phyloP scores from a whole-genome alignment of 306 rosid species.

The Trifolium repens region DNA sequence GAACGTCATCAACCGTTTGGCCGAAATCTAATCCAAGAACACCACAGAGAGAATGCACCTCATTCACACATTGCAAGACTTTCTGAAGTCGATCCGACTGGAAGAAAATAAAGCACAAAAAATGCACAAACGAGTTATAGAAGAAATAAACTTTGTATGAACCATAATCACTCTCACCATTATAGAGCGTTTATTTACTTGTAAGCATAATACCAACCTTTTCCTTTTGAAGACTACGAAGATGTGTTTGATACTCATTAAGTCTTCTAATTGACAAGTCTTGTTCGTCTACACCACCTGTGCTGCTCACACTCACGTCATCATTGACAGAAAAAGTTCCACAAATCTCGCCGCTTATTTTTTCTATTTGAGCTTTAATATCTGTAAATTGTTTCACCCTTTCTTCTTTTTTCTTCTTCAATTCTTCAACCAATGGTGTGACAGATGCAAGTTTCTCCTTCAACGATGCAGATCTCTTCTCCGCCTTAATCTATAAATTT shows the following conservation, averaged over 20 bases:
- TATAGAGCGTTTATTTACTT: constrained; percentile 12
- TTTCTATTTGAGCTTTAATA: constrained; percentile 74
- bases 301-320: constrained; percentile 38
- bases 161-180: constrained; percentile 12
- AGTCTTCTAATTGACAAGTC: constrained; percentile 89
- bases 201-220: constrained; percentile 61
- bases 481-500: constrained; percentile 61
- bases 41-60: constrained; percentile 89
- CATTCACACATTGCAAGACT: constrained; percentile 83
- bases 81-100: constrained; percentile 94
- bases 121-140: constrained; percentile 24
- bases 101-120: constrained; percentile 37
- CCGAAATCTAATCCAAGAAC: constrained; percentile 90
- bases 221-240: constrained; percentile 82
- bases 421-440: constrained; percentile 79
- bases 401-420: constrained; percentile 77
- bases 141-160: constrained; percentile 7
- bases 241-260: constrained; percentile 79
- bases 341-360: constrained; percentile 82
- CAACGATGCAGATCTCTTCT: constrained; percentile 74
- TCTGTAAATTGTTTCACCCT: constrained; percentile 85
- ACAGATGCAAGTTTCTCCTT: constrained; percentile 88
- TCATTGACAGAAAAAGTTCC: constrained; percentile 57
- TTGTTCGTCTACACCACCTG: constrained; percentile 59
- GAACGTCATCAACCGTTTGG: constrained; percentile 79